phyloP scores from a whole-genome alignment of 371 early-diverging fungal genomes.

The Mucor indicus region DNA sequence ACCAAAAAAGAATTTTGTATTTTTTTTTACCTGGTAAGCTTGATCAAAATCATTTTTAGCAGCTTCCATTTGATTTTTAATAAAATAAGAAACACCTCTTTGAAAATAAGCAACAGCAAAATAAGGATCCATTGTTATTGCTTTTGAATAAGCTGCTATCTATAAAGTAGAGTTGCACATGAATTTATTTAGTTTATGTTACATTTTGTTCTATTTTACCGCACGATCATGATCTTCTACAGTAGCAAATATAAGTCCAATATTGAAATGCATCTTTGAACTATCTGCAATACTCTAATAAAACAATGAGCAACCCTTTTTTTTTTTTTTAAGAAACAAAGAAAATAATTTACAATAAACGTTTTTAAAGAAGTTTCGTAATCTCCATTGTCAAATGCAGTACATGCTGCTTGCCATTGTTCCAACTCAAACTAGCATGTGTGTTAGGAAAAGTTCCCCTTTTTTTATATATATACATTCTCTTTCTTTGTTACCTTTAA shows the following conservation, averaged over 20 bases:
- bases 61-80: conserved; percentile 51
- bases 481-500: conserved; percentile 9
- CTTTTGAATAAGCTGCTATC: conserved; percentile 71
- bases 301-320: neutral
- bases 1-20: neutral
- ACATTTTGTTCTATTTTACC: conserved; percentile 47
- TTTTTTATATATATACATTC: too few relatives aligned
- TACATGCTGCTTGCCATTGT: conserved; percentile 49
- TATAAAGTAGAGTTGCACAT: conserved; percentile 33
- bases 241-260: conserved; percentile 79
- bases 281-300: conserved; percentile 82
- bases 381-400: conserved; percentile 41
- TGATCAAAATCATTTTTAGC: conserved; percentile 76
- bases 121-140: conserved; percentile 81
- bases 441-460: too few relatives aligned
- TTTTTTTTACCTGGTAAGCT: conserved; percentile 43
- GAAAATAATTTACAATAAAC: conserved; percentile 36
- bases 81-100: conserved; percentile 83
- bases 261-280: conserved; percentile 94
- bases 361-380: conserved; percentile 34
- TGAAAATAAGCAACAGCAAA: conserved; percentile 91
- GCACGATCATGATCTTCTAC: conserved; percentile 78
- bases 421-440: conserved; percentile 39
- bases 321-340: neutral
- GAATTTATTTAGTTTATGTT: neutral